Evolutionary conservation across 352 stramenopile genomes (phyloP).

Genomic region (Pythium phragmitis): DNA sequence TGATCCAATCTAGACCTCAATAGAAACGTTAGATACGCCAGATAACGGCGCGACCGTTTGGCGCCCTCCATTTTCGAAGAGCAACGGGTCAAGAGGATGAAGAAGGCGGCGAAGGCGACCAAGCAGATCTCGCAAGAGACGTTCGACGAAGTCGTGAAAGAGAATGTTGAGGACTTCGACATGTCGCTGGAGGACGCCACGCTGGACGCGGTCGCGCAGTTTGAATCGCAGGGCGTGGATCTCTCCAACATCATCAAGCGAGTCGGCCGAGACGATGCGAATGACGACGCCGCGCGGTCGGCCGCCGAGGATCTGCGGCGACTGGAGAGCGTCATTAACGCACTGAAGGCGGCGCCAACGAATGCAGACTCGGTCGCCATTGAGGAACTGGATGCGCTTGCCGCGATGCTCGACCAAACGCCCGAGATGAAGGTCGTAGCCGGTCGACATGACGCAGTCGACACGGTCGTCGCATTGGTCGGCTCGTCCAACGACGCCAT

Average conservation of each 20-base stretch:
- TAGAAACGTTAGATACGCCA: conserved; percentile 17
- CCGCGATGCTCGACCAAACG: conserved; percentile 37
- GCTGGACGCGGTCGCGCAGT: conserved; percentile 79
- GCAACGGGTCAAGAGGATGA: background rate
- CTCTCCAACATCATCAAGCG: conserved; percentile 82
- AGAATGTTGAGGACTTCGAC: conserved; percentile 91
- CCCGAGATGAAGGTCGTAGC: conserved; percentile 62
- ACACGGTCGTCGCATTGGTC: conserved; percentile 43
- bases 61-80: background rate
- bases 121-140: conserved; percentile 88
- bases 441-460: conserved; percentile 52
- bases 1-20: background rate
- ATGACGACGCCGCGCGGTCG: conserved; percentile 6
- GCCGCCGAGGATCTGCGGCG: conserved; percentile 13
- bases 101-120: conserved; percentile 25
- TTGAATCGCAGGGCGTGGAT: conserved; percentile 85
- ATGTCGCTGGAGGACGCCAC: conserved; percentile 81
- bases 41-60: background rate
- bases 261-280: conserved; percentile 2
- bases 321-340: conserved; percentile 37
- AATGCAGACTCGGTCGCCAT: background rate
- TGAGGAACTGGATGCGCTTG: conserved; percentile 11
- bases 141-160: conserved; percentile 87
- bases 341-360: conserved; percentile 20
- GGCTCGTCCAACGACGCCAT: conserved; percentile 9